phyloP scores from a whole-genome alignment of 2,329 filamentous ascomycete genomes.

The Daldinia eschscholtzii region DNA sequence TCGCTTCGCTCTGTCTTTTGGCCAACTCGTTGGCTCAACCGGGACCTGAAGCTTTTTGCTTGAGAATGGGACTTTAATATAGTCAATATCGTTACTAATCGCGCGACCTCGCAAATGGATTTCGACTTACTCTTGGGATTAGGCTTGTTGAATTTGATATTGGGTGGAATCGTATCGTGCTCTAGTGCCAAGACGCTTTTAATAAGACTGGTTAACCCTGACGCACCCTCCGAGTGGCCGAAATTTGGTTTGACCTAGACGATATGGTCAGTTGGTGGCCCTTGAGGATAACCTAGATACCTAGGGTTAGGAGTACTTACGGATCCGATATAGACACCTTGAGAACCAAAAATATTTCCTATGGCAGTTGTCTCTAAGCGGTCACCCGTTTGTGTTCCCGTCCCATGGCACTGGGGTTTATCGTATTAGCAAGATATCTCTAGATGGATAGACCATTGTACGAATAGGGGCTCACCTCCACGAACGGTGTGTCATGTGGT shows the following conservation, averaged over 20 bases:
- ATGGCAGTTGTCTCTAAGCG: background rate
- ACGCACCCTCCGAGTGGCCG: constrained; percentile 52
- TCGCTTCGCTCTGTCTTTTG: constrained; percentile 35
- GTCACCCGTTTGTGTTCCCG: background rate
- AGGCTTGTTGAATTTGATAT: constrained; percentile 43
- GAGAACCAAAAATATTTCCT: background rate
- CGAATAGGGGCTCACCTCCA: background rate
- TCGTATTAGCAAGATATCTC: background rate
- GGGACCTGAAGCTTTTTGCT: background rate
- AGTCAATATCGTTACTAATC: background rate
- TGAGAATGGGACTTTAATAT: background rate
- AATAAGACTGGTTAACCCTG: constrained; percentile 49
- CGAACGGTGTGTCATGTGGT: background rate
- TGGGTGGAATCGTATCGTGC: constrained; percentile 48
- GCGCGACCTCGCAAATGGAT: background rate
- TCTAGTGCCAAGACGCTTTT: constrained; percentile 53
- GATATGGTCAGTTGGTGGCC: background rate
- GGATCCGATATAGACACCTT: background rate
- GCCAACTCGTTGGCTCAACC: constrained; percentile 43
- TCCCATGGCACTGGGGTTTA: background rate
- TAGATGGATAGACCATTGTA: background rate
- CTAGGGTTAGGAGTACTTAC: background rate
- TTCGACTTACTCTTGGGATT: constrained; percentile 31
- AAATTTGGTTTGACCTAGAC: constrained; percentile 37
- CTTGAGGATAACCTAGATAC: background rate